Evolutionary conservation across 257 asterid genomes (phyloP).

Genomic region (Verbena officinalis): DNA sequence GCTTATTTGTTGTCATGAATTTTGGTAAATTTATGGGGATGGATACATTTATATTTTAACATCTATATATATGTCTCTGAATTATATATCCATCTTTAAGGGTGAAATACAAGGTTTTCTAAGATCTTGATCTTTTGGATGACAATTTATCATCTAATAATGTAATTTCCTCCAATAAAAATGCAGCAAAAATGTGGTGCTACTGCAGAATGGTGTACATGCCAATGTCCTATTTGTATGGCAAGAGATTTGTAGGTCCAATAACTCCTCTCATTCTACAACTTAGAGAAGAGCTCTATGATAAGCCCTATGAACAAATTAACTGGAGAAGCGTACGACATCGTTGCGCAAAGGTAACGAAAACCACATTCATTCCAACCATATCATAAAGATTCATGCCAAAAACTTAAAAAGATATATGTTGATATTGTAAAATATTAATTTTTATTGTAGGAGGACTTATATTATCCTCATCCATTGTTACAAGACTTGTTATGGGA

Average conservation of each 20-base stretch:
- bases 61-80: not conserved
- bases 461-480: slow-evolving; percentile 72
- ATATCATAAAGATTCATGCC: too few relatives aligned
- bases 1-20: not conserved
- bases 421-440: not conserved
- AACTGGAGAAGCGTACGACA: slow-evolving; percentile 66
- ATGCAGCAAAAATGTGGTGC: slow-evolving; percentile 84
- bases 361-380: not conserved
- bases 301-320: slow-evolving; percentile 54
- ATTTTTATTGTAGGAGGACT: slow-evolving; percentile 58
- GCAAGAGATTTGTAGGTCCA: slow-evolving; percentile 74
- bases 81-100: too few relatives aligned
- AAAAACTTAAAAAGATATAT: not conserved
- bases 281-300: slow-evolving; percentile 64
- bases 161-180: not conserved
- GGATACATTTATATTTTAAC: not conserved
- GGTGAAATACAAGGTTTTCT: not conserved
- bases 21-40: too few relatives aligned
- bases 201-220: slow-evolving; percentile 75
- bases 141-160: not conserved
- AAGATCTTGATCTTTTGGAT: not conserved
- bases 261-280: slow-evolving; percentile 65
- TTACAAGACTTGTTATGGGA: slow-evolving; percentile 79
- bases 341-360: slow-evolving; percentile 61
- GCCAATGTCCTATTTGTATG: slow-evolving; percentile 84